Base-by-base conservation (phyloP, 441 rosid genomes). In the Lepidium campestre region DNA sequence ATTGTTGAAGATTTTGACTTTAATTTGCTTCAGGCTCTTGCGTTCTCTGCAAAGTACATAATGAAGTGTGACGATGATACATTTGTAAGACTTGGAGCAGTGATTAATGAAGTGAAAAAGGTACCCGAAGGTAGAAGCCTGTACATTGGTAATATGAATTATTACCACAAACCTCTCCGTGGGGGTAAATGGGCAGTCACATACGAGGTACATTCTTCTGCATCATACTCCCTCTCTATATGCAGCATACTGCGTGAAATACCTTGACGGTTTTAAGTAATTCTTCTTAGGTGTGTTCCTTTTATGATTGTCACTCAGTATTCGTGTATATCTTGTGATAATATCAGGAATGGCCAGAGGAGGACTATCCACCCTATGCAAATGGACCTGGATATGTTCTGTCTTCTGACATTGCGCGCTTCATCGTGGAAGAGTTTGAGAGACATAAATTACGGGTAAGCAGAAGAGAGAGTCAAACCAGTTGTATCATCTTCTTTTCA, bases 1-100 rank as follows among this genome's bases (percentile, higher is more conserved):
- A 39, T 22, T 69, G 29, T 50, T 47, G 57, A 58, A 50, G 19
- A 6, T 17, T 25, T 36, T 64, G 27, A 29, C 19, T 54, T 34
- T 47, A 15, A 35, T 68, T 29, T 72, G 70, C 19, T 50, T 35
- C 84, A 89, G 94, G 82, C 83, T 53, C 86, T 79, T 40, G 80
- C 80, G 47, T 62, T 68, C 42, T 81, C 70, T 11, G 92, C 96
- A 10, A 86, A 85, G 78, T 85, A 83, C 62, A 79, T 89, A 47
- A 91, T 91, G 96, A 91, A 91, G 76, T 82, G 94, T 39, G 97
- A 91, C 22, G 94, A 91, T 57, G 97, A 91, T 73, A 91, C 96
- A 10, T 89, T 91, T 81, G 80, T 89, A 57, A 86, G 85, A 77
- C 82, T 89, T 70, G 88, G 88, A 17, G 83, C 87, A 2, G 83